Percentiles rank a stretch among this genome's conserved stretches.
These are phyloP conservation scores for Fusarium sp. DNA, from an alignment of 2,329 filamentous ascomycete genomes.

Conservation along the genomic window DNA sequence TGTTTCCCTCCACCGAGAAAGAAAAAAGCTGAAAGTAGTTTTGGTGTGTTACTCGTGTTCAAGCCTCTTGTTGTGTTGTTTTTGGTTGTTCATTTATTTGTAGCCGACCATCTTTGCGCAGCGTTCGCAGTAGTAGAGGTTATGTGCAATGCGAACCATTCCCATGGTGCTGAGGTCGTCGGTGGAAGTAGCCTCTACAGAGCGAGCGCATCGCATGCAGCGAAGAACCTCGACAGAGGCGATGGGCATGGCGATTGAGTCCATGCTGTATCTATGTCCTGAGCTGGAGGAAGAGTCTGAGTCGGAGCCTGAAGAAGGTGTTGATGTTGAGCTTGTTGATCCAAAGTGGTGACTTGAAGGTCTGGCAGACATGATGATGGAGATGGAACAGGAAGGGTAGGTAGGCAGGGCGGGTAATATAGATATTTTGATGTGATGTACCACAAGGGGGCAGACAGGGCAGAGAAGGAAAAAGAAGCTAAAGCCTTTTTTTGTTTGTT, in stretches of 20 bases:
- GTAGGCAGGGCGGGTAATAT: constrained; percentile 34
- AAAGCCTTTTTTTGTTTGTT: constrained; percentile 31
- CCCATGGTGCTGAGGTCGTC: constrained; percentile 69
- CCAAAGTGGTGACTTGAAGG: constrained; percentile 40
- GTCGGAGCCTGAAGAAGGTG: constrained; percentile 38
- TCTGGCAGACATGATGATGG: constrained; percentile 38
- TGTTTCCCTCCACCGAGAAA: constrained; percentile 25
- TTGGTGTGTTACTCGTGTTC: constrained; percentile 20
- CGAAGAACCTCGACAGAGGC: constrained; percentile 71
- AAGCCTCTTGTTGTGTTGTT: constrained; percentile 1
- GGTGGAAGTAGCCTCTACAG: constrained; percentile 71
- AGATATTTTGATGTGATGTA: constrained; percentile 19
- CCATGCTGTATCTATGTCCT: constrained; percentile 62
- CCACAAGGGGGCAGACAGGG: not conserved
- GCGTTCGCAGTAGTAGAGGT: constrained; percentile 74
- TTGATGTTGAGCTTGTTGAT: constrained; percentile 40
- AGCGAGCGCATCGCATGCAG: constrained; percentile 71
- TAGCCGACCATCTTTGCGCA: constrained; percentile 75
- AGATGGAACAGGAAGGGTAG: constrained; percentile 15
- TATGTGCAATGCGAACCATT: constrained; percentile 74
- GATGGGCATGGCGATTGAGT: constrained; percentile 58
- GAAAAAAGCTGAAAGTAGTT: constrained; percentile 16
- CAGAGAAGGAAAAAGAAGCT: constrained; percentile 11
- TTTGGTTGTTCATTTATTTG: constrained; percentile 56
- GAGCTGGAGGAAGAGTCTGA: constrained; percentile 46